Base-by-base conservation (phyloP, 129 eudicot species). In the Pulicaria dysenterica region DNA sequence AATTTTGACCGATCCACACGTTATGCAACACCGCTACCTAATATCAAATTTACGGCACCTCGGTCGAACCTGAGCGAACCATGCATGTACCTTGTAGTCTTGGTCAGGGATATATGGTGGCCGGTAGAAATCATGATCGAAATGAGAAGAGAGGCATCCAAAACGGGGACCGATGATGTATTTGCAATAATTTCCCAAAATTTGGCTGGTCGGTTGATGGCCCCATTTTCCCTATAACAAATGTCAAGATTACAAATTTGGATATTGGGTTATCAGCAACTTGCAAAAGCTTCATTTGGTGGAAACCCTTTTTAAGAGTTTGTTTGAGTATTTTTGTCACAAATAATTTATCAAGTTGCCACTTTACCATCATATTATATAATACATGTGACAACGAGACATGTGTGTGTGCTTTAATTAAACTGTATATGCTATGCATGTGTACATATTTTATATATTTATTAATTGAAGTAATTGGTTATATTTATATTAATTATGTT, bases 281-380 rank as follows among this genome's bases (percentile, higher is more conserved):
- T 75, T 75, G 73, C 80, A 75, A 75, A 55, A 55, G 58, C 50
- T 64, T 64, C 64, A 55, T 74, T 3, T 51, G 79, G 70, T 49
- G 70, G 62, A 36, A 38, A 69, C 17, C 13, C 49, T 62, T n/a
- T 19, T 73, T 1, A 72, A 6, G 15, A 72, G 31, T 24, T 24
- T 24, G 31, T 24, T 24, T 24, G 31, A 24, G 31, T 24, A 24
- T 24, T 1, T 24, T 24, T 13, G 67, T 45, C 59, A 48, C 61
- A 48, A 62, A 74, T 74, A 4, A 53, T 74, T 6, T 49, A 13
- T 7, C 79, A 41, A 51, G 15, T 74, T 63, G 71, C 12, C 54
- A 1, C 9, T 74, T 46, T n/a, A 53, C 17, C 5, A 4, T 17
- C 42, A 24, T 1, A 24, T 24, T 24, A 24, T 24, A 24, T 40